These are phyloP conservation scores for Xylaria longipes DNA, from an alignment of 495 filamentous ascomycete species.

Conservation along the genomic window DNA sequence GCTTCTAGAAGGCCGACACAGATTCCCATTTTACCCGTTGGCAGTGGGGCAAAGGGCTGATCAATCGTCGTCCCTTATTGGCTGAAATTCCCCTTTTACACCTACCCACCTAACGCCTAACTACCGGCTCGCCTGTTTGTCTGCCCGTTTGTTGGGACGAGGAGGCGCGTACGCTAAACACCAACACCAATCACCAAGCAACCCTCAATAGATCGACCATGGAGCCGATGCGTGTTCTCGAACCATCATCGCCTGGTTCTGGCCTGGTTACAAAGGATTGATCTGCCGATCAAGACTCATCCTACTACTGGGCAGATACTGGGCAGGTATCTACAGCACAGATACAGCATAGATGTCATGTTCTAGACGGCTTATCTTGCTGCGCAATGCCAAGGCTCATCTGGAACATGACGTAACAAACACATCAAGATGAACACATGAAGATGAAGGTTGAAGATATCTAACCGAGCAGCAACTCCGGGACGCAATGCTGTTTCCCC, in stretches of 20 bases:
- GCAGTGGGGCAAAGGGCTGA: constrained; percentile 10
- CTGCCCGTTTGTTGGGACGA: constrained; percentile 16
- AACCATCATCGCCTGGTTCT: constrained; percentile 11
- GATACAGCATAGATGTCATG: background rate
- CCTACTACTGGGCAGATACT: too few species aligned
- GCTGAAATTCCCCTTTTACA: background rate
- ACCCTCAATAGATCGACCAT: background rate
- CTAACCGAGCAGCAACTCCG: background rate
- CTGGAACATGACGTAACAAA: constrained; percentile 1
- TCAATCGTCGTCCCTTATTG: background rate
- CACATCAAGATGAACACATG: background rate
- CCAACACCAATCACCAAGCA: background rate
- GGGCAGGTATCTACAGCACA: background rate
- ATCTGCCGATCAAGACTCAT: background rate
- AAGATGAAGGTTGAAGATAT: background rate
- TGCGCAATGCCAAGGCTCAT: background rate
- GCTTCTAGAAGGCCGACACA: constrained; percentile 11
- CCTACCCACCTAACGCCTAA: background rate
- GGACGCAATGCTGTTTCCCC: background rate
- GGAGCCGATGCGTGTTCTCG: background rate
- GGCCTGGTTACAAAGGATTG: background rate
- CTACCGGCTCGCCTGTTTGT: background rate
- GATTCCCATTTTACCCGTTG: constrained; percentile 7
- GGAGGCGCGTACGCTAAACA: background rate
- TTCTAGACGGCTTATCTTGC: background rate